phyloP scores from a whole-genome alignment of 2,329 filamentous ascomycete genomes.

The Alternaria solani region DNA sequence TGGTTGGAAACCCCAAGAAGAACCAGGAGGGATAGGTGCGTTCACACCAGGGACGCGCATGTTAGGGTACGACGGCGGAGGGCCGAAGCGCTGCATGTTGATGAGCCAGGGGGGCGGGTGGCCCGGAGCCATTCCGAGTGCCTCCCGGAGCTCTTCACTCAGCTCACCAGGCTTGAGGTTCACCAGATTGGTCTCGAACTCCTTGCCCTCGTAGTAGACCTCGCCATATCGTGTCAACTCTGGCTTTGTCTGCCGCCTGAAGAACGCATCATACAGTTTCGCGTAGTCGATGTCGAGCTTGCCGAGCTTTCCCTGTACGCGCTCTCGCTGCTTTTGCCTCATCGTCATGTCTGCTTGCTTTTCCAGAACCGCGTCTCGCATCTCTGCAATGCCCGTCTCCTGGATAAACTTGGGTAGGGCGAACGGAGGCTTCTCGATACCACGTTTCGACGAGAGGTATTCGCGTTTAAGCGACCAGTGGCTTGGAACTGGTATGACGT shows the following conservation, averaged over 20 bases:
- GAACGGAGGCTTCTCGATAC: constrained; percentile 95
- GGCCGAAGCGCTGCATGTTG: constrained; percentile 92
- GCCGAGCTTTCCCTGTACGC: constrained; percentile 94
- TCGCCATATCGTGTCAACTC: constrained; percentile 93
- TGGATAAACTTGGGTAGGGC: constrained; percentile 94
- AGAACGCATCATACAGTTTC: constrained; percentile 98
- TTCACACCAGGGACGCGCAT: constrained; percentile 94
- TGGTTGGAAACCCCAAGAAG: constrained; percentile 92
- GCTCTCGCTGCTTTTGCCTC: constrained; percentile 94
- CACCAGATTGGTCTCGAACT: constrained; percentile 92
- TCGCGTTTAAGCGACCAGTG: constrained; percentile 98
- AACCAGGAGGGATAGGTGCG: constrained; percentile 87
- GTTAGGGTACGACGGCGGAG: constrained; percentile 93
- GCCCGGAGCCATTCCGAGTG: constrained; percentile 89
- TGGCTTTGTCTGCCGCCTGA: constrained; percentile 96
- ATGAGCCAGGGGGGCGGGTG: constrained; percentile 97
- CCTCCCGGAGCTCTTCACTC: constrained; percentile 88
- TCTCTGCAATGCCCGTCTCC: constrained; percentile 96
- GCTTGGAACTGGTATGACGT: constrained; percentile 90
- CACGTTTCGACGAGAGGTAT: constrained; percentile 94
- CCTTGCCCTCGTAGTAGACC: constrained; percentile 99
- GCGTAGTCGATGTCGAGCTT: constrained; percentile 98
- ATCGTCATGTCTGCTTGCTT: constrained; percentile 92
- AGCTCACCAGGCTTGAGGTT: constrained; percentile 90
- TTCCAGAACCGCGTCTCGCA: constrained; percentile 95